A percentile compares a stretch with the other conserved stretches of the same genome.
These are phyloP conservation scores for Fusarium sp. DNA, from an alignment of 2,329 filamentous ascomycete species.

Conservation along the genomic window DNA sequence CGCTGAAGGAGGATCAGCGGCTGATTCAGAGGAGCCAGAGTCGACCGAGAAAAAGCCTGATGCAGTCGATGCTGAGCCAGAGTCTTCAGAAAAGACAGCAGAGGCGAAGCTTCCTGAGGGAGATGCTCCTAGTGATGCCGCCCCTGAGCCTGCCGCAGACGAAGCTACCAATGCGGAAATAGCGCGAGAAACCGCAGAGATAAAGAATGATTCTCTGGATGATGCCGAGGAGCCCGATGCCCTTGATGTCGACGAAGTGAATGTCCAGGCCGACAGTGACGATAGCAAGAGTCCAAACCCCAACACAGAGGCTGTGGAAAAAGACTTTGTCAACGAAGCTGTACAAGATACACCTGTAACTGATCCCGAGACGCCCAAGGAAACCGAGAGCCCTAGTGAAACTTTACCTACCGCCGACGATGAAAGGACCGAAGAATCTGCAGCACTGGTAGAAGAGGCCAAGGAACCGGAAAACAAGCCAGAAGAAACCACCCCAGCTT, in stretches of 20 bases:
- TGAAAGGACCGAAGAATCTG: slow-evolving; percentile 17
- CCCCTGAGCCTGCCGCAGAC: slow-evolving; percentile 2
- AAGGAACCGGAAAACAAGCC: slow-evolving; percentile 19
- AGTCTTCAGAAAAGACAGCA: slow-evolving; percentile 8
- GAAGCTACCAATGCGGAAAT: slow-evolving; percentile 22
- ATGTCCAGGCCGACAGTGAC: slow-evolving; percentile 20
- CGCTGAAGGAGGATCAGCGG: background rate
- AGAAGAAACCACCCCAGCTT: slow-evolving; percentile 11
- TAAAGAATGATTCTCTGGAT: slow-evolving; percentile 12
- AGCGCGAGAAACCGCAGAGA: slow-evolving; percentile 1
- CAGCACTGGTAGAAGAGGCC: slow-evolving; percentile 6
- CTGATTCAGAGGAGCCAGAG: slow-evolving; percentile 1
- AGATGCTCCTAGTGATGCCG: background rate
- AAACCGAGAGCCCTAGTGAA: slow-evolving; percentile 20
- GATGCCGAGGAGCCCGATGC: slow-evolving; percentile 10
- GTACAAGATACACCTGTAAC: slow-evolving; percentile 6
- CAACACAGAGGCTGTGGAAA: slow-evolving; percentile 6
- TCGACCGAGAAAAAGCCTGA: slow-evolving; percentile 3
- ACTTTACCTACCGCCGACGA: slow-evolving; percentile 1
- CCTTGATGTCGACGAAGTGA: slow-evolving; percentile 19
- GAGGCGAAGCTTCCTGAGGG: background rate
- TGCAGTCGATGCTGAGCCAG: slow-evolving; percentile 3
- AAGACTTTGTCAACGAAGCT: slow-evolving; percentile 15
- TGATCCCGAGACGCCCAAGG: slow-evolving; percentile 12
- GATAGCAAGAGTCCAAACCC: slow-evolving; percentile 7